Evolutionary conservation across 2,329 filamentous ascomycete genomes (phyloP), one percentile per base, ranked within the genome.

Genomic region (Pyricularia pennisetigena): DNA sequence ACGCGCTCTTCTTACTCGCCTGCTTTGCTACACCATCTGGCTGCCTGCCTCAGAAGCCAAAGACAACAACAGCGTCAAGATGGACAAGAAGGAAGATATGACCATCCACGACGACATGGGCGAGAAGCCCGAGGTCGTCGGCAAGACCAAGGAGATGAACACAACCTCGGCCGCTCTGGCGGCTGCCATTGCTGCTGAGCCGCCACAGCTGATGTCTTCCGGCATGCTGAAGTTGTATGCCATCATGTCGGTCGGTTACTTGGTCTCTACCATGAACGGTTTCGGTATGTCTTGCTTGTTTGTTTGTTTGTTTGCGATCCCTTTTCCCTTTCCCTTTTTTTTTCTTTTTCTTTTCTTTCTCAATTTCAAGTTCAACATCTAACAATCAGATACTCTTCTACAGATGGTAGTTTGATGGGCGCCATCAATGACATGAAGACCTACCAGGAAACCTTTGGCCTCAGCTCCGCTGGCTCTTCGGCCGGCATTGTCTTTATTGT

Each of bases 211-310:
- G 7, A 73, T 74, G 69, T 78, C 76, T 1, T 69, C 69, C 9
- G 74, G 72, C 70, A 79, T 79, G 77, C 68, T 80, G 10, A 72
- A 72, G 2, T 71, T 80, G 10, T 80, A 79, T 71, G 68, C 74
- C 3, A 79, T 80, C 71, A 79, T 80, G 77, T 73, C 70, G 2
- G 70, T 80, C 66, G 76, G 78, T 20, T 80, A 80, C 69, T 72
- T 80, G 14, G 76, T 80, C 69, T 83, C 81, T 28, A 85, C 82
- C 9, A 82, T 83, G 79, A 86, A 86, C 74, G 85, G 85, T 30
- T 87, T 84, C 70, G 74, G 74, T 76, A 71, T n/a, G 65, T 70
- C 35, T 30, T 32, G n/a, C 14, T 49, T n/a, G n/a, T n/a, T n/a
- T n/a, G n/a, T n/a, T n/a, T n/a, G n/a, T n/a, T n/a, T n/a, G n/a